A percentile compares a stretch with the other conserved stretches of the same genome.
Conservation (phyloP, 2,329 filamentous ascomycete genomes). For the Cyphellophora attinorum region DNA sequence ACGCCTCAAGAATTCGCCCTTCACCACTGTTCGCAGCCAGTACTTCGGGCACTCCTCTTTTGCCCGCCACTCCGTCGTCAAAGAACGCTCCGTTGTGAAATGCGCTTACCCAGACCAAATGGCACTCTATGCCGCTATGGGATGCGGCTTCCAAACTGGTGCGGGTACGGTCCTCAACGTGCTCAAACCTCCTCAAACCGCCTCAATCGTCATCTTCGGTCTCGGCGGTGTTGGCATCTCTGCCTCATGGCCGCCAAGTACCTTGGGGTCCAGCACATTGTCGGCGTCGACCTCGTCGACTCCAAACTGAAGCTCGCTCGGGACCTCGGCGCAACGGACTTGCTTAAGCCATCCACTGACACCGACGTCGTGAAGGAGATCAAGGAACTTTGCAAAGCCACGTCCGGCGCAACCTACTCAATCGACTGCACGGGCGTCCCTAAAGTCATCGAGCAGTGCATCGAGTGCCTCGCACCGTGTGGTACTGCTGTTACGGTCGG, state of each 20-base stretch:
- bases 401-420: too few species aligned
- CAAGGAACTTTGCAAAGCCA: too few species aligned
- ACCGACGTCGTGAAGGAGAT: too few species aligned
- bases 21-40: too few species aligned
- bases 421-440: too few species aligned
- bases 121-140: constrained; percentile 17
- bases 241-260: constrained; percentile 23
- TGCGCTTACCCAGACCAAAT: constrained; percentile 8
- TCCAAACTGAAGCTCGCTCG: constrained; percentile 31
- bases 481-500: too few species aligned
- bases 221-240: constrained; percentile 22
- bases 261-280: constrained; percentile 20
- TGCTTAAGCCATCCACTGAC: constrained; percentile 23
- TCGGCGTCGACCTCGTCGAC: constrained; percentile 36
- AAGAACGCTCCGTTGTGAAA: constrained; percentile 13
- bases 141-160: constrained; percentile 21
- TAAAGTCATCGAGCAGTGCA: too few species aligned
- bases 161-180: constrained; percentile 16
- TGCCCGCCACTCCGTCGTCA: constrained; percentile 14
- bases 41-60: too few species aligned
- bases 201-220: constrained; percentile 21
- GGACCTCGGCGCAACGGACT: constrained; percentile 34
- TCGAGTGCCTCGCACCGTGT: too few species aligned
- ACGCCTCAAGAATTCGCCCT: too few species aligned
- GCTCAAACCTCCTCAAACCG: constrained; percentile 5